Base-by-base conservation (phyloP, 148 eudicot species). In the Dysphania ambrosioides region DNA sequence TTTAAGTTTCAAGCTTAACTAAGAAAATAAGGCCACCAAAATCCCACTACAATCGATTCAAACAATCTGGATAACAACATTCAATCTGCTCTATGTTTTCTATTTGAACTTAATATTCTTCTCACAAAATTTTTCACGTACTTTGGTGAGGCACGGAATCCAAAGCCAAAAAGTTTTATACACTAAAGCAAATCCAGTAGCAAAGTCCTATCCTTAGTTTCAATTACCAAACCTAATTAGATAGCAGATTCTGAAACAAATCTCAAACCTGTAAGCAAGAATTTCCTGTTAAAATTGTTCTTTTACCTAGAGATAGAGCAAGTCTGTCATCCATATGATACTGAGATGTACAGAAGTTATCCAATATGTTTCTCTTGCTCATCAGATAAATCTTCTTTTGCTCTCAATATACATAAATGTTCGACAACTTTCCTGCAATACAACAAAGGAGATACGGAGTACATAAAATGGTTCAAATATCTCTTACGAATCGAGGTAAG, bases 281-380 rank as follows among this genome's bases (percentile, higher is more conserved):
- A 38, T 26, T 63, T 32, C n/a, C 55, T 2, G n/a, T 21, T 36
- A 42, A 26, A 68, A 27, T 47, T 23, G 55, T 71, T 34, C 53
- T 56, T 42, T 77, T 68, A 93, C 98, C 98, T 87, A 93, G 72
- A 60, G 98, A 93, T 73, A 90, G 83, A 53, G 96, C 88, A 72
- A 93, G 80, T 36, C 90, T 93, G 85, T 96, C 98, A 72, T 86
- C 82, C 98, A 93, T 90, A 66, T 89, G 92, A 83, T 93, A 93
- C 65, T 93, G 98, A 59, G 83, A 77, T 56, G 96, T 93, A 72
- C 90, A 93, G 32, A 90, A 89, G 83, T 83, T 85, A 79, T 93
- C 98, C 79, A 93, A 79, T 90, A 71, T 90, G 85, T 60, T 93
- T 90, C 84, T 89, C 98, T 81, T 87, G 86, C 83, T 89, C 86